Conservation (phyloP, 768 basidiomycete species). For the Phaeolepiota aurea region DNA sequence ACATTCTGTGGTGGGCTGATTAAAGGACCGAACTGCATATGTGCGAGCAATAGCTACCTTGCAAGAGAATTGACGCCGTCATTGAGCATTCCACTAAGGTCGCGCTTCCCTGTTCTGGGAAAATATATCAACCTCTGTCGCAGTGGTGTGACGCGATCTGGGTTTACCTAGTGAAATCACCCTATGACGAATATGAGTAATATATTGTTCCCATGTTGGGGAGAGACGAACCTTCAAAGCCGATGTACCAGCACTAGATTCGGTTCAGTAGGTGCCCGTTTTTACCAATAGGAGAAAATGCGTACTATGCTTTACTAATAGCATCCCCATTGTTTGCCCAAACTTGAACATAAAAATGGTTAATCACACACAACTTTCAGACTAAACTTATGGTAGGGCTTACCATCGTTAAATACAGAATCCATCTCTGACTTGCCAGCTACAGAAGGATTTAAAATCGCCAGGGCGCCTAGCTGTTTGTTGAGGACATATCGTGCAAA, state of each 20-base stretch:
- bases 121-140: constrained; percentile 1
- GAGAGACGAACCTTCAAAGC: constrained; percentile 82
- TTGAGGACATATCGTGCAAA: constrained; percentile 81
- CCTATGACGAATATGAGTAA: constrained; percentile 30
- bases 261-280: constrained; percentile 2
- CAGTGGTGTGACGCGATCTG: constrained; percentile 1
- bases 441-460: constrained; percentile 44
- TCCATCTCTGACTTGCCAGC: constrained; percentile 59
- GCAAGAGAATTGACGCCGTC: constrained; percentile 95
- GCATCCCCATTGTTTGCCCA: constrained; percentile 99
- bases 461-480: constrained; percentile 66
- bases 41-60: constrained; percentile 30
- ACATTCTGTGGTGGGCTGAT: constrained; percentile 47
- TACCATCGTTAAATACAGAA: constrained; percentile 73
- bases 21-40: background rate
- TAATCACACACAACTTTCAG: background rate
- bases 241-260: constrained; percentile 83
- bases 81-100: constrained; percentile 84
- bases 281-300: background rate
- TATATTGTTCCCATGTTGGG: too few species aligned
- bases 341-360: constrained; percentile 38
- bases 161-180: constrained; percentile 76
- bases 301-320: constrained; percentile 75
- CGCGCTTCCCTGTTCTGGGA: constrained; percentile 87
- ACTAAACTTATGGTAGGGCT: constrained; percentile 2